A percentile compares a stretch with the other conserved stretches of the same genome.
phyloP scores from a whole-genome alignment of 805 yeast species.

The Barnettozyma wickerhamii region DNA sequence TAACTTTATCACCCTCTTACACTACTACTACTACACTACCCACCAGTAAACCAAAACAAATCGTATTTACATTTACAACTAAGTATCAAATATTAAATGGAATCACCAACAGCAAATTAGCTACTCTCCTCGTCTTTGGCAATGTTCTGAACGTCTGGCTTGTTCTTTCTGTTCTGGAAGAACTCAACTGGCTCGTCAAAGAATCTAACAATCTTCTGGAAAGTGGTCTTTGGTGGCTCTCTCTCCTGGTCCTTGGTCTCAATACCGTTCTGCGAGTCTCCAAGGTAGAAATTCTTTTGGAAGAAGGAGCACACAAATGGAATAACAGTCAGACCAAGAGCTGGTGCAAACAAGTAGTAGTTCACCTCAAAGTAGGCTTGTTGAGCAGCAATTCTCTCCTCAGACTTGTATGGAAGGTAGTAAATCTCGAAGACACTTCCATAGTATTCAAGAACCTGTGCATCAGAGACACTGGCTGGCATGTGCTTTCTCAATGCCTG shows the following conservation, averaged over 20 bases:
- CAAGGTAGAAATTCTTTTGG: constrained; percentile 33
- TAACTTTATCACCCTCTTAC: no score
- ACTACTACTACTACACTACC: no score
- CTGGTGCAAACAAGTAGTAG: constrained; percentile 27
- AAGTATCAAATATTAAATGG: no score
- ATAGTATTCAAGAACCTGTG: constrained; percentile 20
- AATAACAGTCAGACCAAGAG: constrained; percentile 28
- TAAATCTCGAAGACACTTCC: constrained; percentile 23
- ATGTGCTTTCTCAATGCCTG: constrained; percentile 26
- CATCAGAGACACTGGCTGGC: constrained; percentile 22
- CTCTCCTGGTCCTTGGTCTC: constrained; percentile 22
- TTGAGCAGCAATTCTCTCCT: constrained; percentile 30
- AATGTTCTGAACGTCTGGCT: neutral
- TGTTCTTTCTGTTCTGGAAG: neutral
- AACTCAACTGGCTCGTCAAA: constrained; percentile 9
- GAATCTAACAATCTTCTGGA: constrained; percentile 4
- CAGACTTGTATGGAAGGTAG: constrained; percentile 24
- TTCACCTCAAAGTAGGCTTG: constrained; percentile 29
- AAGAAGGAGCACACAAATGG: constrained; percentile 29
- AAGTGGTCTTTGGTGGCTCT: constrained; percentile 3
- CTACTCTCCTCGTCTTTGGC: constrained; percentile 1
- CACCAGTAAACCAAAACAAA: no score
- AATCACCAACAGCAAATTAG: no score
- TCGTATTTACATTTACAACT: no score
- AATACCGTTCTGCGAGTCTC: constrained; percentile 33